Conservation (phyloP, 192 early-diverging fungal genomes). For the Gryganskiella cystojenkinii region DNA sequence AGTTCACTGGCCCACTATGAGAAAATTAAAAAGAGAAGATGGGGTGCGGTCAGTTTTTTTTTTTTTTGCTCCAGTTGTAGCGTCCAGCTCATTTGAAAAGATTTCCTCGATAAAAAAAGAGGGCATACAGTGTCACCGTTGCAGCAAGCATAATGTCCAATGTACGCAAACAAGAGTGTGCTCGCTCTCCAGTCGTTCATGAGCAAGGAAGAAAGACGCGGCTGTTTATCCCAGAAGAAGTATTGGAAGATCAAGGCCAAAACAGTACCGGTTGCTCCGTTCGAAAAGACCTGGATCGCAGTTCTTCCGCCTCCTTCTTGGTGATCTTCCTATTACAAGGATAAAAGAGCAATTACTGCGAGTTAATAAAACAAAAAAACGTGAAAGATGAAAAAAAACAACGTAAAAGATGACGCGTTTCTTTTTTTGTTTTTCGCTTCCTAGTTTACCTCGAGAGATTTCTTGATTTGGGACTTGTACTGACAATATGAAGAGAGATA, state of each 20-base stretch:
- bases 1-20: constrained; percentile 88
- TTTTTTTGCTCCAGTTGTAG: not conserved
- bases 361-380: not conserved
- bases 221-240: constrained; percentile 39
- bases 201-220: constrained; percentile 38
- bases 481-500: not conserved
- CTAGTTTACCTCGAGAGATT: constrained; percentile 34
- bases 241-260: constrained; percentile 55
- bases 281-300: constrained; percentile 62
- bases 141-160: constrained; percentile 69
- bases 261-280: constrained; percentile 58
- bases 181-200: constrained; percentile 42
- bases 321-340: constrained; percentile 48
- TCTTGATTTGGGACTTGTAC: constrained; percentile 49
- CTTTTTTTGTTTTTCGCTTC: not conserved
- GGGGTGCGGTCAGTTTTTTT: not conserved
- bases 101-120: not conserved
- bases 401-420: too few relatives aligned
- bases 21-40: constrained; percentile 5
- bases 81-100: not conserved
- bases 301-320: constrained; percentile 58
- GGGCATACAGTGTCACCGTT: constrained; percentile 66
- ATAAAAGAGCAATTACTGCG: not conserved
- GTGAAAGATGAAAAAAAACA: not conserved
- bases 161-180: constrained; percentile 56